These are phyloP conservation scores for Pouteria glomerata DNA, from an alignment of 148 eudicot genomes.

Conservation along the genomic window DNA sequence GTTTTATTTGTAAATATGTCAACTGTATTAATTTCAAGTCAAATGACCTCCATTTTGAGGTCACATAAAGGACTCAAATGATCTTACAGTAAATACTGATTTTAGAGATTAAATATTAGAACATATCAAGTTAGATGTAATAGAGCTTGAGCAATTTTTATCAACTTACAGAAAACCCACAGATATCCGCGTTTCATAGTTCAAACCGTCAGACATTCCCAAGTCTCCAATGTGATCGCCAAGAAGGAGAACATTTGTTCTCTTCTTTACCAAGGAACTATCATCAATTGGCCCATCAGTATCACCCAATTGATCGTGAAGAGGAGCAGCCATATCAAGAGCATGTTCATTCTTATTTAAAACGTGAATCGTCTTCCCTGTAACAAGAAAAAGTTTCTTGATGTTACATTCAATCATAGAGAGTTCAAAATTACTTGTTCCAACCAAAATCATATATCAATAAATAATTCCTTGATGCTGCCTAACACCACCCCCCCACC, in stretches of 20 bases:
- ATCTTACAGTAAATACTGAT: background rate
- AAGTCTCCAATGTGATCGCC: slow-evolving; percentile 96
- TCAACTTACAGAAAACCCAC: slow-evolving; percentile 88
- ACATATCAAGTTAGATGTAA: background rate
- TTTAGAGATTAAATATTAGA: background rate
- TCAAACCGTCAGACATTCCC: slow-evolving; percentile 92
- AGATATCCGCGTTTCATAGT: slow-evolving; percentile 73
- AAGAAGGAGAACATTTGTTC: slow-evolving; percentile 84
- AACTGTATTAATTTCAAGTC: background rate
- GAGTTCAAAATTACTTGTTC: background rate
- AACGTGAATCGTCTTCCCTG: slow-evolving; percentile 94
- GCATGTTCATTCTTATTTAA: slow-evolving; percentile 95
- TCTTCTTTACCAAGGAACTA: slow-evolving; percentile 47
- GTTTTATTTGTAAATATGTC: background rate
- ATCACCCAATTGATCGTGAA: slow-evolving; percentile 55
- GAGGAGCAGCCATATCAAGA: slow-evolving; percentile 89
- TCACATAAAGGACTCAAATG: background rate
- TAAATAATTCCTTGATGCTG: background rate
- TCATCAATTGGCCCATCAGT: slow-evolving; percentile 43
- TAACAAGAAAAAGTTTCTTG: slow-evolving; percentile 11
- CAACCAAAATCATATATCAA: background rate
- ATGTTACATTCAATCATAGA: background rate
- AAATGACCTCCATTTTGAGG: background rate
- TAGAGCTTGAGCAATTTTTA: background rate
- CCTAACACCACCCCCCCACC: too few relatives aligned